phyloP scores from a whole-genome alignment of 2,329 filamentous ascomycete species.

The Calonectria leucothoes region DNA sequence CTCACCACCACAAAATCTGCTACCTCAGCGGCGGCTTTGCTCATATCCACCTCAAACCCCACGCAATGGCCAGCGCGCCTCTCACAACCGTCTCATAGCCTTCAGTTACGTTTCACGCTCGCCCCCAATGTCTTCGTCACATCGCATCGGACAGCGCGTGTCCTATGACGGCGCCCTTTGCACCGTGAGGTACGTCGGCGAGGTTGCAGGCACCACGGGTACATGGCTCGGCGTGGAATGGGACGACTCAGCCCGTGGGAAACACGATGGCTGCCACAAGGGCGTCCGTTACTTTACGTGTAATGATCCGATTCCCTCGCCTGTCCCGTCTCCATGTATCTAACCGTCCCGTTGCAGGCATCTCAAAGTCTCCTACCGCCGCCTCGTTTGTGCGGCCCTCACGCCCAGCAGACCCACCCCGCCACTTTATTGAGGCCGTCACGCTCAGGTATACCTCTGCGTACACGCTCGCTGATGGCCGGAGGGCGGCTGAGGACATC shows the following conservation, averaged over 20 bases:
- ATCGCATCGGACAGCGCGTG: constrained; percentile 77
- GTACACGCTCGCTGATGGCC: constrained; percentile 48
- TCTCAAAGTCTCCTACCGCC: constrained; percentile 73
- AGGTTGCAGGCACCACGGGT: constrained; percentile 80
- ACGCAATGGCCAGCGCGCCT: constrained; percentile 4
- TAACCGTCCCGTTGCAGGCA: constrained; percentile 53
- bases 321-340: background rate
- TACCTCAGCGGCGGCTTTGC: constrained; percentile 21
- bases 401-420: constrained; percentile 73
- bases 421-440: constrained; percentile 83
- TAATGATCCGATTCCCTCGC: constrained; percentile 52
- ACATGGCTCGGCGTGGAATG: constrained; percentile 96
- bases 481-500: constrained; percentile 61
- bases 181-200: constrained; percentile 86
- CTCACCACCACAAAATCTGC: constrained; percentile 28
- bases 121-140: constrained; percentile 50
- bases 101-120: background rate
- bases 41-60: constrained; percentile 1
- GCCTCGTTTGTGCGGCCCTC: constrained; percentile 90
- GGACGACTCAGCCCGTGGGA: constrained; percentile 88
- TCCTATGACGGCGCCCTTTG: constrained; percentile 83
- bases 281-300: constrained; percentile 86
- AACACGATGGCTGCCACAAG: constrained; percentile 88
- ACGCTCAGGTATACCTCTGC: constrained; percentile 85
- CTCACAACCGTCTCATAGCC: background rate